Evolutionary conservation across 169 alveolate species (phyloP).

Genomic region (Cytauxzoon felis): DNA sequence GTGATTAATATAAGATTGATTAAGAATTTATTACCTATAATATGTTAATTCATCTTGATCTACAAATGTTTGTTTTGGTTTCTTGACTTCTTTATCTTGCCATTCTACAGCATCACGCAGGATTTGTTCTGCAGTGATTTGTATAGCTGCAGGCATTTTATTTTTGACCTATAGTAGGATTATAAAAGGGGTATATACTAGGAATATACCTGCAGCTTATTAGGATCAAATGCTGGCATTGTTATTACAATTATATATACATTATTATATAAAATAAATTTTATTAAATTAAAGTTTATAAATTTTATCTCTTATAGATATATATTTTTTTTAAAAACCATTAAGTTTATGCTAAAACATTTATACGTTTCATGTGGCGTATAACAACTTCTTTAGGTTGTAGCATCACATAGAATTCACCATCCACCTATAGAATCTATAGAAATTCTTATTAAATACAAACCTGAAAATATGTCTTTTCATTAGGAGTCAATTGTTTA

Average conservation of each 20-base stretch:
- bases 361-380: constrained; percentile 28
- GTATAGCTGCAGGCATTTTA: constrained; percentile 94
- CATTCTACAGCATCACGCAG: constrained; percentile 94
- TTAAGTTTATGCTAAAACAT: constrained; percentile 24
- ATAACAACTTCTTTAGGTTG: constrained; percentile 60
- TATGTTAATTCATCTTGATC: constrained; percentile 94
- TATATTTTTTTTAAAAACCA: too few relatives aligned
- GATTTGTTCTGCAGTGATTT: constrained; percentile 98
- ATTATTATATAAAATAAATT: too few relatives aligned
- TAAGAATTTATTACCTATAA: constrained; percentile 71
- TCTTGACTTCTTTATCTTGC: constrained; percentile 78
- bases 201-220: not conserved
- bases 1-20: not conserved
- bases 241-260: too few relatives aligned
- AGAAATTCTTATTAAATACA: not conserved
- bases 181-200: too few relatives aligned
- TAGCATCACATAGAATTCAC: constrained; percentile 52
- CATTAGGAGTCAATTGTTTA: constrained; percentile 57
- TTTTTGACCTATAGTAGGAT: constrained; percentile 86
- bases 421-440: constrained; percentile 47
- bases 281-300: too few relatives aligned
- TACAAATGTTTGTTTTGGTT: constrained; percentile 75
- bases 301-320: too few relatives aligned
- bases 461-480: constrained; percentile 59
- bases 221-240: not conserved